These are phyloP conservation scores for Cerrena zonata DNA, from an alignment of 1,284 basidiomycete genomes.

Conservation along the genomic window DNA sequence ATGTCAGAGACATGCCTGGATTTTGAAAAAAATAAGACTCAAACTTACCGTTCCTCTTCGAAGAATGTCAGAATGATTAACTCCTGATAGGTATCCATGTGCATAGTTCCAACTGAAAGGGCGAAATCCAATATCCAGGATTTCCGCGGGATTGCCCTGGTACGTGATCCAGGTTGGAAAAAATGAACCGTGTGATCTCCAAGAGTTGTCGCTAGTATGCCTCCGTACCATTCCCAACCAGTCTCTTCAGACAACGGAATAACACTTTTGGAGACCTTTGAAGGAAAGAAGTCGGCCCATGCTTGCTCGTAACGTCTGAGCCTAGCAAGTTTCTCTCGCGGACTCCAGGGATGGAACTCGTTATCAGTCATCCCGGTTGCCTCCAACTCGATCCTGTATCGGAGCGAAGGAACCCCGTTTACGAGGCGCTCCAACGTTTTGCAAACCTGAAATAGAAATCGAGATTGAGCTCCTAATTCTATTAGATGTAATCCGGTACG, in stretches of 20 bases:
- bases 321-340: background rate
- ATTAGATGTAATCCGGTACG: background rate
- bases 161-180: background rate
- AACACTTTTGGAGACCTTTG: background rate
- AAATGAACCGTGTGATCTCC: background rate
- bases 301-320: background rate
- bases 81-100: background rate
- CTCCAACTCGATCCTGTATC: background rate
- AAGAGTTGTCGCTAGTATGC: background rate
- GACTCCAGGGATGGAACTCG: background rate
- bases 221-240: background rate
- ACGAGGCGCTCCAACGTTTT: background rate
- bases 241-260: background rate
- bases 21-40: background rate
- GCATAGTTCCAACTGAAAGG: background rate
- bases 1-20: background rate
- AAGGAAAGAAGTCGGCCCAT: background rate
- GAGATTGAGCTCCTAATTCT: background rate
- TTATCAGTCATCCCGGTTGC: background rate
- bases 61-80: background rate
- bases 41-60: background rate
- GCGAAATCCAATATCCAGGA: background rate
- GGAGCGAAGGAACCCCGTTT: background rate
- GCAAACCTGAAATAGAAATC: background rate
- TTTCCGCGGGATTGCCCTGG: background rate